Base-by-base conservation (phyloP, 2,329 filamentous ascomycete species). In the Fusarium sp. region DNA sequence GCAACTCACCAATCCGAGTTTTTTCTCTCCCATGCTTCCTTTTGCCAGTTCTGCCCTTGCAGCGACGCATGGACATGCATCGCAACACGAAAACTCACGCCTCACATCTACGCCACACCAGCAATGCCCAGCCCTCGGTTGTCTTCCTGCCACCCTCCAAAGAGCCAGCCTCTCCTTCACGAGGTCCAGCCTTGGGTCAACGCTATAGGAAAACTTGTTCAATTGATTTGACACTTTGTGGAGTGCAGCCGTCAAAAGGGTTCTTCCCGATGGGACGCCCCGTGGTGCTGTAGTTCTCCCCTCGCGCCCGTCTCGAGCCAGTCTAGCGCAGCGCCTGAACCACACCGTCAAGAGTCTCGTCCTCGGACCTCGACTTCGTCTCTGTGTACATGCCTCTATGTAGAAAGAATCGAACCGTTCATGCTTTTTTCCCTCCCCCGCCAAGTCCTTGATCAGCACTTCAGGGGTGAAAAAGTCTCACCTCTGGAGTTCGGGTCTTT, bases 191-290 rank as follows among this genome's bases (percentile, higher is more conserved):
- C 63, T 62, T 45, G 52, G 43, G 41, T 50, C 63, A 68, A 74
- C 57, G 67, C 57, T 60, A 18, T 7, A 37, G 7, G 35, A 50
- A 67, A 60, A 56, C 62, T 54, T 66, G 58, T 71, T 73, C 56
- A 56, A 67, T 60, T 76, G 71, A 67, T 64, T 59, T 78, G 74
- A 67, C 68, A 76, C 64, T 65, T 65, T 76, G 75, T 78, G 76
- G 76, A 76, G 76, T 74, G 48, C 67, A 74, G 63, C 57, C 62
- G 74, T 63, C 67, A 69, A 79, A 69, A 79, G 76, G 78, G 76
- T 72, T 79, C 75, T 64, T 77, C 77, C 78, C 78, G 77, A 76
- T 77, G 76, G 77, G 72, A 77, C 71, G 71, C 76, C 68, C 75
- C 74, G 71, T 70, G 68, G 68, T 29, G 20, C n/a, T 43, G 16